Evolutionary conservation across 345 rosid genomes (phyloP).

Genomic region (Chamaenerion angustifolium): DNA sequence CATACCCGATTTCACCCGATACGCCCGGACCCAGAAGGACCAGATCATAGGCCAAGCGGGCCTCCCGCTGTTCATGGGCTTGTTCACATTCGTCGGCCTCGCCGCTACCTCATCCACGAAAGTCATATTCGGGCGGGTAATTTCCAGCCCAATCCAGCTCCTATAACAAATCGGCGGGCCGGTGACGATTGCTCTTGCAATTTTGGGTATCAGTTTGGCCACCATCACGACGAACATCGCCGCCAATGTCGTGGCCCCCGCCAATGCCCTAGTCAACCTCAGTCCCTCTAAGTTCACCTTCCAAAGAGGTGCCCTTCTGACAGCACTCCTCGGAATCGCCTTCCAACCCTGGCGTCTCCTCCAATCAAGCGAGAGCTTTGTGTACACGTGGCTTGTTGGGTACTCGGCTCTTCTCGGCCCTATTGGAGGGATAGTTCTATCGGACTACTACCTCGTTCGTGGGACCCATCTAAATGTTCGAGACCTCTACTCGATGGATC

Average conservation of each 20-base stretch:
- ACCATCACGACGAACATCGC: slow-evolving; percentile 86
- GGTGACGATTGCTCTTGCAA: slow-evolving; percentile 42
- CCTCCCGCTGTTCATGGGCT: slow-evolving; percentile 82
- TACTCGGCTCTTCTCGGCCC: slow-evolving; percentile 89
- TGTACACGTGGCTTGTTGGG: slow-evolving; percentile 83
- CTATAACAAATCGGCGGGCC: slow-evolving; percentile 63
- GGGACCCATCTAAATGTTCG: slow-evolving; percentile 24
- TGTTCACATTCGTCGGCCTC: slow-evolving; percentile 73
- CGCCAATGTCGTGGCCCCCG: slow-evolving; percentile 88
- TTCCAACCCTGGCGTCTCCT: slow-evolving; percentile 89
- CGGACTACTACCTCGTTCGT: slow-evolving; percentile 63
- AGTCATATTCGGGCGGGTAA: slow-evolving; percentile 63
- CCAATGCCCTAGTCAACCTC: slow-evolving; percentile 80
- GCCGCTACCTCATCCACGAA: slow-evolving; percentile 70
- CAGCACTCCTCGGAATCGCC: slow-evolving; percentile 69
- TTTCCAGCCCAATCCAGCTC: slow-evolving; percentile 71
- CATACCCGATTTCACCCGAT: slow-evolving; percentile 86
- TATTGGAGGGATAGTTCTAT: slow-evolving; percentile 57
- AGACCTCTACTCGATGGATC: slow-evolving; percentile 50
- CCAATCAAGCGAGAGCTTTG: slow-evolving; percentile 84
- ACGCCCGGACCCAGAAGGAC: slow-evolving; percentile 55
- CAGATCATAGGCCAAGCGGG: slow-evolving; percentile 76
- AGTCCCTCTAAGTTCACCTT: slow-evolving; percentile 74
- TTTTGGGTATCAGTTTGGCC: slow-evolving; percentile 69
- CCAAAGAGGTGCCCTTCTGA: slow-evolving; percentile 64